A percentile compares a stretch with the other conserved stretches of the same genome.
phyloP scores from a whole-genome alignment of 306 rosid genomes.

The Malus orientalis region DNA sequence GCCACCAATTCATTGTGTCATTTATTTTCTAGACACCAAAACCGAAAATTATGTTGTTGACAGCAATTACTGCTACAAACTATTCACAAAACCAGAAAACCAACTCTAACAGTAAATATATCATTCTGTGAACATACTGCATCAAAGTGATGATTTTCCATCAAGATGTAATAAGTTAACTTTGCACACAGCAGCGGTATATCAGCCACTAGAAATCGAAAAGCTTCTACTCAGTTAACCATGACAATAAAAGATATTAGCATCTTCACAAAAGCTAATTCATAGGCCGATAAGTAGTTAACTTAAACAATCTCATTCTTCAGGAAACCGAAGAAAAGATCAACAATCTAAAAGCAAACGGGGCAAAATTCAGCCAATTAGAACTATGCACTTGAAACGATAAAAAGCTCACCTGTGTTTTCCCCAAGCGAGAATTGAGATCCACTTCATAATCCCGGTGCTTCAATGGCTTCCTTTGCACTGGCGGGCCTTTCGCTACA shows the following conservation, averaged over 20 bases:
- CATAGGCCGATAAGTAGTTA: neutral
- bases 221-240: neutral
- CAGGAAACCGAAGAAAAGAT: neutral
- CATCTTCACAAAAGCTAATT: neutral
- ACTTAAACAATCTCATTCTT: neutral
- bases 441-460: constrained; percentile 96
- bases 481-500: constrained; percentile 77
- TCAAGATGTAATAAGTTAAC: neutral
- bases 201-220: neutral
- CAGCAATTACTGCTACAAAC: neutral
- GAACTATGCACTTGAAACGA: neutral
- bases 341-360: neutral
- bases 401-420: constrained; percentile 56
- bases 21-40: neutral
- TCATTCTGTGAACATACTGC: neutral
- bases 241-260: neutral
- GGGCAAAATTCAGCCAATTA: no score
- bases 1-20: neutral
- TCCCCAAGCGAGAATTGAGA: constrained; percentile 92
- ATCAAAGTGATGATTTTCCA: neutral
- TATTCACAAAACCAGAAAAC: neutral
- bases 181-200: neutral
- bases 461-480: constrained; percentile 89
- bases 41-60: neutral
- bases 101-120: neutral